These are phyloP conservation scores for Gentiana dahurica DNA, from an alignment of 257 asterid genomes.

Conservation along the genomic window DNA sequence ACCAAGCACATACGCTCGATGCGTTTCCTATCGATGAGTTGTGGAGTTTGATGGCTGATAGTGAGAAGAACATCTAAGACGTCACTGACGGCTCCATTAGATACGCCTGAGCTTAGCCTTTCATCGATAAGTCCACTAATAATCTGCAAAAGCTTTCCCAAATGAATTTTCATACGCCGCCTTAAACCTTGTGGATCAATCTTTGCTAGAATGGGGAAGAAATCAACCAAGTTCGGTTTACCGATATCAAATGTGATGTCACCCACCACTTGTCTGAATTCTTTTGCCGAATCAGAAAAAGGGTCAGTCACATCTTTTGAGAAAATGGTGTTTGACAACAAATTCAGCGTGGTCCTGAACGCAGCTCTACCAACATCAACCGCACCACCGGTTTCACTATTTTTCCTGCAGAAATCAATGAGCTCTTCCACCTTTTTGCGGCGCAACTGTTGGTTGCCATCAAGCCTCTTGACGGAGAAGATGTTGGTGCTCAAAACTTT, in stretches of 20 bases:
- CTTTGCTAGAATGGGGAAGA: conserved; percentile 35
- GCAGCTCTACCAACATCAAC: conserved; percentile 46
- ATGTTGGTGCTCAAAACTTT: conserved; percentile 47
- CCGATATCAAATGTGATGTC: conserved; percentile 53
- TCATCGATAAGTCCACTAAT: conserved; percentile 45
- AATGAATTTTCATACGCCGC: conserved; percentile 46
- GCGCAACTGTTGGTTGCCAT: conserved; percentile 44
- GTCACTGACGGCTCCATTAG: no score
- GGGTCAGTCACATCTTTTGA: conserved; percentile 50
- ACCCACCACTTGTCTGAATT: conserved; percentile 52
- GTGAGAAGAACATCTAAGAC: no score
- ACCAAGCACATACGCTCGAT: no score
- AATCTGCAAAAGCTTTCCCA: conserved; percentile 34
- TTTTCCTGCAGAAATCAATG: conserved; percentile 22
- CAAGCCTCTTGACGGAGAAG: conserved; percentile 37
- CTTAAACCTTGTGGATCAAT: conserved; percentile 58
- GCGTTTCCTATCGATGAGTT: no score
- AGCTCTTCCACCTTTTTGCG: conserved; percentile 34
- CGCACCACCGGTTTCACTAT: conserved; percentile 33
- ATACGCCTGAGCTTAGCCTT: conserved; percentile 17
- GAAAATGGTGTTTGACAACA: conserved; percentile 54
- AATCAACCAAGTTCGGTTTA: conserved; percentile 52
- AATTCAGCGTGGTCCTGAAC: conserved; percentile 55
- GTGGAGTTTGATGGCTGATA: no score
- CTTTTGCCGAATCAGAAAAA: conserved; percentile 38